A percentile compares a stretch with the other conserved stretches of the same genome.
Conservation (phyloP, 148 eudicot species). For the Fagopyrum esculentum region DNA sequence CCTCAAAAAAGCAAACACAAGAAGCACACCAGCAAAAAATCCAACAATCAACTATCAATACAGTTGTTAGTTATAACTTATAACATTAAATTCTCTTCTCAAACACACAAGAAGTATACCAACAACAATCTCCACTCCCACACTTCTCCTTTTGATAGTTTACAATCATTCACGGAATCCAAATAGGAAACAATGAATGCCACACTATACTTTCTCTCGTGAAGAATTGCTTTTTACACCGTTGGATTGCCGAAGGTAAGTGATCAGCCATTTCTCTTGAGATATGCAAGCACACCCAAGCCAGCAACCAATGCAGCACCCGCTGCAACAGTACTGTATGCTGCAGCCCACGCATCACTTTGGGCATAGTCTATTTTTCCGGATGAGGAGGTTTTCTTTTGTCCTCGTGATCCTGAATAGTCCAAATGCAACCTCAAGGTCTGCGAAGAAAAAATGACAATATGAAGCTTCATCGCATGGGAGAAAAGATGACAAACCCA, state of each 20-base stretch:
- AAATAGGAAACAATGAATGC: background rate
- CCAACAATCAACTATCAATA: no score
- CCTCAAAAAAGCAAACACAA: no score
- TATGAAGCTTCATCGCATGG: background rate
- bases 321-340: constrained; percentile 87
- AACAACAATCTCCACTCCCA: background rate
- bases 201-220: background rate
- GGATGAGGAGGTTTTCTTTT: constrained; percentile 38
- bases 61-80: background rate
- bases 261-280: constrained; percentile 48
- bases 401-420: constrained; percentile 37
- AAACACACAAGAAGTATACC: background rate
- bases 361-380: constrained; percentile 52
- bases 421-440: constrained; percentile 74
- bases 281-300: constrained; percentile 68
- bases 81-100: background rate
- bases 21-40: no score
- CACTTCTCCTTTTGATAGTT: background rate
- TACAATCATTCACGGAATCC: background rate
- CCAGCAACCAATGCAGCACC: constrained; percentile 92
- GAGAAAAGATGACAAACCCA: background rate
- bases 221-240: background rate
- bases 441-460: constrained; percentile 25
- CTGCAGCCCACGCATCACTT: constrained; percentile 73
- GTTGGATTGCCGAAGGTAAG: background rate